These are phyloP conservation scores for Neofusicoccum cordaticola DNA, from an alignment of 2,329 filamentous ascomycete genomes.

Conservation along the genomic window DNA sequence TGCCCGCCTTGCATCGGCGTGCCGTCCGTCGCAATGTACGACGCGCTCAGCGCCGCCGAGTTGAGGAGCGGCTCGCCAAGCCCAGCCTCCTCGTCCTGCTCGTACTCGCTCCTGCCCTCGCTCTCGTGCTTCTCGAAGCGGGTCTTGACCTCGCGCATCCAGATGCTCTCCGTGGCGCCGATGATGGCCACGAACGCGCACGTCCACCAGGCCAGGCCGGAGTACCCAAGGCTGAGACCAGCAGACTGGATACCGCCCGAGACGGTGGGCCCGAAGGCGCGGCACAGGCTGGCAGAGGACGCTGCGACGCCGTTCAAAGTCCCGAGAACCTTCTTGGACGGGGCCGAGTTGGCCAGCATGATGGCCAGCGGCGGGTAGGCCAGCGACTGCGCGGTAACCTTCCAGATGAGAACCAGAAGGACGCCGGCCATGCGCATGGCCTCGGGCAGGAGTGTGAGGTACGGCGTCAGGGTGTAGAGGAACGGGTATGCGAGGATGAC, in stretches of 20 bases:
- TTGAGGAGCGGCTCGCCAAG: constrained; percentile 25
- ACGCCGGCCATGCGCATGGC: constrained; percentile 69
- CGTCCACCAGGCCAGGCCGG: constrained; percentile 91
- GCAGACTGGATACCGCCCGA: constrained; percentile 81
- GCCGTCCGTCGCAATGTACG: constrained; percentile 8
- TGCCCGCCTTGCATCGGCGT: constrained; percentile 11
- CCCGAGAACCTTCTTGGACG: constrained; percentile 78
- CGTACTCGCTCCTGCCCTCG: constrained; percentile 22
- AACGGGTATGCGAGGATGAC: constrained; percentile 80
- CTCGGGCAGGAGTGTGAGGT: constrained; percentile 79
- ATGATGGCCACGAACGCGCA: constrained; percentile 72
- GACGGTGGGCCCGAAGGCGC: constrained; percentile 83
- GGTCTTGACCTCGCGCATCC: constrained; percentile 65
- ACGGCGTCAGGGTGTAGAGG: constrained; percentile 84
- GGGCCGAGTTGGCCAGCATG: constrained; percentile 82
- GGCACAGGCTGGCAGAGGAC: constrained; percentile 83
- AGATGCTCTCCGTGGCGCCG: constrained; percentile 72
- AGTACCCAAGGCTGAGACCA: constrained; percentile 76
- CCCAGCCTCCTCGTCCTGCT: constrained; percentile 30
- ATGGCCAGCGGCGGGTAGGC: constrained; percentile 89
- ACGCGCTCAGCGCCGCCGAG: constrained; percentile 14
- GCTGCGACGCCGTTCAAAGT: constrained; percentile 91
- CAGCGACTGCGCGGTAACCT: constrained; percentile 88
- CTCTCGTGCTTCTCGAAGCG: constrained; percentile 20
- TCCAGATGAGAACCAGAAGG: constrained; percentile 78